A percentile compares a stretch with the other conserved stretches of the same genome.
These are phyloP conservation scores for Cytospora piceae DNA, from an alignment of 2,329 filamentous ascomycete genomes.

Conservation along the genomic window DNA sequence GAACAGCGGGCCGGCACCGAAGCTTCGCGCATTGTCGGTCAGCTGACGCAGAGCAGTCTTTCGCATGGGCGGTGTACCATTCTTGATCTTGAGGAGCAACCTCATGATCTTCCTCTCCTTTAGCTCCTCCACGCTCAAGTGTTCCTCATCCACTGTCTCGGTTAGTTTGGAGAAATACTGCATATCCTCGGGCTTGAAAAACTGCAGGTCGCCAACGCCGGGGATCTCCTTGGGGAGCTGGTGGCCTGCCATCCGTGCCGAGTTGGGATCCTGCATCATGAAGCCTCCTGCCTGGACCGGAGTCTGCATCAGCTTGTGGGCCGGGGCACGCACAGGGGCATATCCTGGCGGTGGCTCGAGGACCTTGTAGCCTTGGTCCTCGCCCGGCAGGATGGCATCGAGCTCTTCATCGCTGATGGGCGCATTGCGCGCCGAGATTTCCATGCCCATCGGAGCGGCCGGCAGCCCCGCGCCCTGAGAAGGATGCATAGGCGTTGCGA, in stretches of 20 bases:
- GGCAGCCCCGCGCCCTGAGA: conserved; percentile 61
- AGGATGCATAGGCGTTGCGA: conserved; percentile 77
- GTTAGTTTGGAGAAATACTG: conserved; percentile 97
- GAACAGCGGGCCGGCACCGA: conserved; percentile 91
- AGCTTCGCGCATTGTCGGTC: conserved; percentile 95
- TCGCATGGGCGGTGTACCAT: conserved; percentile 96
- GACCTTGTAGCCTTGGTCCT: conserved; percentile 90
- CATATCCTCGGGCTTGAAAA: conserved; percentile 99
- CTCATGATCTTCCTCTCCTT: conserved; percentile 99
- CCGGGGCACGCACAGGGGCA: conserved; percentile 76
- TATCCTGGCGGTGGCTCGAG: conserved; percentile 91
- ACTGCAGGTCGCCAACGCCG: conserved; percentile 92
- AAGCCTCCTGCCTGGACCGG: conserved; percentile 81
- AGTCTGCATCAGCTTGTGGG: conserved; percentile 75
- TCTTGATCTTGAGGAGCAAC: conserved; percentile 96
- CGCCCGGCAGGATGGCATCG: conserved; percentile 84
- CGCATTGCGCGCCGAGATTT: conserved; percentile 78
- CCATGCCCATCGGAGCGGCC: conserved; percentile 72
- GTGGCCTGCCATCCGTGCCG: conserved; percentile 79
- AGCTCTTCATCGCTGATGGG: conserved; percentile 92
- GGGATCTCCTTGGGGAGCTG: conserved; percentile 94
- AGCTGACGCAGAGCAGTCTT: conserved; percentile 97
- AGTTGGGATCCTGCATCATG: conserved; percentile 96
- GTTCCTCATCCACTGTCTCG: conserved; percentile 89
- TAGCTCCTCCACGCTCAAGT: conserved; percentile 88